Evolutionary conservation across 2,329 filamentous ascomycete genomes (phyloP).

Genomic region (Fonsecaea multimorphosa): DNA sequence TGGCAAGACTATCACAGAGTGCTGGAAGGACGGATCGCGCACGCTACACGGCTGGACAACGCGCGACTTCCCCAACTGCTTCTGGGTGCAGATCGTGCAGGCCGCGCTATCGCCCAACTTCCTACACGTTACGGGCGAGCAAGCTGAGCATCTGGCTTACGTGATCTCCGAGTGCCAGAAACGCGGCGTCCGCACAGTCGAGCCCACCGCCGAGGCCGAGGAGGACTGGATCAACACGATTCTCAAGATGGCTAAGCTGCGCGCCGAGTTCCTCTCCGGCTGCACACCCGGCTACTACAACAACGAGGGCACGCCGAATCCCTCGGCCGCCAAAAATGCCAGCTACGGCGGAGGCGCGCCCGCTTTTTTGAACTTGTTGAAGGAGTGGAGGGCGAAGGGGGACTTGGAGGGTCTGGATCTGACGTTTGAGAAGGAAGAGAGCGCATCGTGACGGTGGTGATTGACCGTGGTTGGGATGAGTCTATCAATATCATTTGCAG

Average conservation of each 20-base stretch:
- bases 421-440: constrained; percentile 6
- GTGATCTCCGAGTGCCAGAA: constrained; percentile 26
- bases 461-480: neutral
- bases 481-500: too few species aligned
- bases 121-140: constrained; percentile 34
- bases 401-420: constrained; percentile 32
- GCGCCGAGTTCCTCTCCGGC: constrained; percentile 25
- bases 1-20: constrained; percentile 37
- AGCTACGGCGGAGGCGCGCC: constrained; percentile 30
- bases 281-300: constrained; percentile 36
- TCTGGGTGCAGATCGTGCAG: constrained; percentile 34
- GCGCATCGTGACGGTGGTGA: neutral
- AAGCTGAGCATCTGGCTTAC: constrained; percentile 33
- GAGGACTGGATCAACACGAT: constrained; percentile 34
- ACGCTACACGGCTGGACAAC: constrained; percentile 34
- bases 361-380: constrained; percentile 29
- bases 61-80: constrained; percentile 34
- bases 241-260: constrained; percentile 17
- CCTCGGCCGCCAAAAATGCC: constrained; percentile 20
- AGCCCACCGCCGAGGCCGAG: constrained; percentile 32
- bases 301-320: constrained; percentile 28
- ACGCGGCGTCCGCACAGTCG: constrained; percentile 27
- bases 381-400: constrained; percentile 29
- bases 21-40: constrained; percentile 38
- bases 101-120: constrained; percentile 34